Base-by-base conservation (phyloP, 352 stramenopile species). In the Pythium phragmiticola region DNA sequence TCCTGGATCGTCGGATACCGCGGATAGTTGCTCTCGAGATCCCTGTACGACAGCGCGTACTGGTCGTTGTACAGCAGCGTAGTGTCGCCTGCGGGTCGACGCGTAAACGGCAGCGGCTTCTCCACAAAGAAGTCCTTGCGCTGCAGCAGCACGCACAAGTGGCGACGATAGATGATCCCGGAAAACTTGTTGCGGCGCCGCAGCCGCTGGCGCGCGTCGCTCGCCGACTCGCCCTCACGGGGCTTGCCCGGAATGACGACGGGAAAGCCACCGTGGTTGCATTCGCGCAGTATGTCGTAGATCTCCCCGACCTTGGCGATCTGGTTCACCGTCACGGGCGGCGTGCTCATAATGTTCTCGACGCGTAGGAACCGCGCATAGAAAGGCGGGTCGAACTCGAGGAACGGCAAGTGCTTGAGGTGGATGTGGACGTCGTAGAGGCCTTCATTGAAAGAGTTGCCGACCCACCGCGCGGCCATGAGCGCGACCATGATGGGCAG, bases 401-500 rank as follows among this genome's bases (percentile, higher is more conserved):
- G 77, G 75, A 99, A 99, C 28, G 95, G 95, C 66, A 99, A 86
- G 59, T 96, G 76, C 66, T 98, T 98, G 47, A 99, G 76, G 68
- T 98, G 88, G 68, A 99, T 99, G 70, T 99, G 96, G 63, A 99
- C 98, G 75, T 99, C 97, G 77, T 99, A 99, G 26, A 99, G 76
- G 17, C 96, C 94, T 67, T 99, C 94, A 74, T 99, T 99, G 76
- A 99, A 99, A 26, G 95, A 84, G 80, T 99, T 99, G 50, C 97
- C 98, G 23, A 98, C 96, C 78, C 96, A 98, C 13, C 96, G 80
- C 21, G 97, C 96, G 5, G 92, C 85, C 91, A 99, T 98, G 2
- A 99, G 80, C 26, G 95, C 91, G 43, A 99, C 79, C 97, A 99
- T 99, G 43, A 99, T 93, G 11, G 97, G 97, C 17, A 99, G 80